These are phyloP conservation scores for Neurospora africana DNA, from an alignment of 495 filamentous ascomycete species.

Conservation along the genomic window DNA sequence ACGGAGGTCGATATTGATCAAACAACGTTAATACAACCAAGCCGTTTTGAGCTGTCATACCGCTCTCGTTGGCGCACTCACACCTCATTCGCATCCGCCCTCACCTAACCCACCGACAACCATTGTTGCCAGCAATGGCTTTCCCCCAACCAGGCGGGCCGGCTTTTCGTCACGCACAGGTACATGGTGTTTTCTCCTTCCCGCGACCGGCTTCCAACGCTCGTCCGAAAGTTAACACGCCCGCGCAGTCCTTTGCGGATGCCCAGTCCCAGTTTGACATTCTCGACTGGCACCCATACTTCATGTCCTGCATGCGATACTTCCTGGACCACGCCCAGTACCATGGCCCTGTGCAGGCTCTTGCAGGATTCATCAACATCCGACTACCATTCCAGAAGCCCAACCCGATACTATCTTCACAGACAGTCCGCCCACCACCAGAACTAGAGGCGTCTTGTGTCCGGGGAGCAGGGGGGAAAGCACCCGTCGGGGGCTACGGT, in stretches of 20 bases:
- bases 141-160: conserved; percentile 8
- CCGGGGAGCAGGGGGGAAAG: not conserved
- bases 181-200: conserved; percentile 7
- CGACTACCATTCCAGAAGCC: conserved; percentile 56
- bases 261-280: conserved; percentile 64
- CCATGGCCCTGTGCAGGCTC: conserved; percentile 67
- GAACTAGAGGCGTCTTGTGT: not conserved
- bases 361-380: conserved; percentile 88
- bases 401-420: conserved; percentile 24
- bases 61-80: not conserved
- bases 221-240: not conserved
- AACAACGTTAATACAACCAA: not conserved
- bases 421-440: conserved; percentile 14
- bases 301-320: conserved; percentile 84
- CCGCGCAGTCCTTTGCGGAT: conserved; percentile 25
- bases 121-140: conserved; percentile 14
- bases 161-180: conserved; percentile 22
- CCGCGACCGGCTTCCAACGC: not conserved
- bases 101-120: not conserved
- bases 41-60: not conserved
- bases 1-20: not conserved
- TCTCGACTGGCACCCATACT: conserved; percentile 86
- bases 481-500: not conserved
- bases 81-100: not conserved
- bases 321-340: conserved; percentile 92